Evolutionary conservation across 2,329 filamentous ascomycete genomes (phyloP).

Genomic region (Cryphonectria radicalis): DNA sequence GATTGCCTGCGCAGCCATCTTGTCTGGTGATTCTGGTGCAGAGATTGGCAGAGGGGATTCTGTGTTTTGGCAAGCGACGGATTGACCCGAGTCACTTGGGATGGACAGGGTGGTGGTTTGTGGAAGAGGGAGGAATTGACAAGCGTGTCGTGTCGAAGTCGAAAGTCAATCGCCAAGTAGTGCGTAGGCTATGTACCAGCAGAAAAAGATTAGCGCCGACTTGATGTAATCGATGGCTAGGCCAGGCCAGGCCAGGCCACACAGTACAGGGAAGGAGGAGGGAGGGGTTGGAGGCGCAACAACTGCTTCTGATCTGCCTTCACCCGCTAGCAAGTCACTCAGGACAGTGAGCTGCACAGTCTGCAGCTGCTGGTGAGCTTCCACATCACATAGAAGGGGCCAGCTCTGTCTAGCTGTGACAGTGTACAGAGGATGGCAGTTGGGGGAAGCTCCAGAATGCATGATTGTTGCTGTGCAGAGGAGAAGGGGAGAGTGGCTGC

Average conservation of each 20-base stretch:
- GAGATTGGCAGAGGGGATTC: neutral
- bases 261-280: neutral
- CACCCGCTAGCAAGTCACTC: neutral
- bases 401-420: neutral
- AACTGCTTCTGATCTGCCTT: neutral
- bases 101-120: neutral
- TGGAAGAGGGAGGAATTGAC: neutral
- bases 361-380: neutral
- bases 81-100: constrained; percentile 3
- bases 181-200: constrained; percentile 22
- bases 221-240: constrained; percentile 21
- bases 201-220: constrained; percentile 23
- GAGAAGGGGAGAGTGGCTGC: neutral
- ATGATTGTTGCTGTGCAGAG: neutral
- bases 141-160: constrained; percentile 18
- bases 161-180: constrained; percentile 14
- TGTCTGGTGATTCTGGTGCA: constrained; percentile 34
- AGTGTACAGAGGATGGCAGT: neutral
- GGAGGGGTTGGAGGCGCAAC: no score
- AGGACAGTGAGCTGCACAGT: neutral
- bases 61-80: neutral
- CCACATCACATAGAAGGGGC: neutral
- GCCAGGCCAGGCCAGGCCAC: neutral
- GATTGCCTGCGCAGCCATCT: constrained; percentile 68
- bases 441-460: neutral